Conservation (phyloP, 306 rosid genomes). For the Corylus heterophylla region DNA sequence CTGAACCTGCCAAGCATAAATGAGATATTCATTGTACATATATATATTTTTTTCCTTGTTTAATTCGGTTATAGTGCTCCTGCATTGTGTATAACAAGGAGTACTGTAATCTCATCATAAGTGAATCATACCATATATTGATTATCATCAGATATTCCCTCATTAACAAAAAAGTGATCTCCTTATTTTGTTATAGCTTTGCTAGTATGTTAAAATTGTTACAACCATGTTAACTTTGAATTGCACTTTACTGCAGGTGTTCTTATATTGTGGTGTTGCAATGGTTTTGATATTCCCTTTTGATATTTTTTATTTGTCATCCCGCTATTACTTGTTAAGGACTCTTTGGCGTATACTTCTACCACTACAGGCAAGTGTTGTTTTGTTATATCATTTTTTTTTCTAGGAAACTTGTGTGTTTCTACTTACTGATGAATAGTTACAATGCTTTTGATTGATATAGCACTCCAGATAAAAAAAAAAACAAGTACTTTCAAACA, state of each 20-base stretch:
- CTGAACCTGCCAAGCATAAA: not conserved
- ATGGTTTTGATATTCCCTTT: slow-evolving; percentile 88
- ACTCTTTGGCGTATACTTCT: slow-evolving; percentile 90
- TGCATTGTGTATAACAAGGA: slow-evolving; percentile 1
- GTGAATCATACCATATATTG: slow-evolving; percentile 2
- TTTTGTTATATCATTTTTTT: slow-evolving; percentile 1
- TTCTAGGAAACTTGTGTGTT: slow-evolving; percentile 1
- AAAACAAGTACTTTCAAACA: not conserved
- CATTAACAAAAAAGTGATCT: slow-evolving; percentile 14
- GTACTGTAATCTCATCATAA: slow-evolving; percentile 5
- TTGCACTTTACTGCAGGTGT: slow-evolving; percentile 69
- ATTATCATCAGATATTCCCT: not conserved
- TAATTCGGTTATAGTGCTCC: slow-evolving; percentile 4
- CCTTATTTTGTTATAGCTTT: slow-evolving; percentile 22
- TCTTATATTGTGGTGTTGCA: slow-evolving; percentile 76
- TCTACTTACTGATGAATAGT: not conserved
- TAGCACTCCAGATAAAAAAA: not conserved
- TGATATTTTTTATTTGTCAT: slow-evolving; percentile 86
- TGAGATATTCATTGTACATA: not conserved
- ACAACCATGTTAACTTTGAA: slow-evolving; percentile 36
- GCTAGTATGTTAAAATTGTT: slow-evolving; percentile 23
- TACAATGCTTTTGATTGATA: not conserved
- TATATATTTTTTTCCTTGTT: slow-evolving; percentile 4
- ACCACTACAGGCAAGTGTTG: slow-evolving; percentile 87
- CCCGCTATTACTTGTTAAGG: slow-evolving; percentile 87